Evolutionary conservation across 495 filamentous ascomycete genomes (phyloP).

Genomic region (Astrocystis sublimbata): DNA sequence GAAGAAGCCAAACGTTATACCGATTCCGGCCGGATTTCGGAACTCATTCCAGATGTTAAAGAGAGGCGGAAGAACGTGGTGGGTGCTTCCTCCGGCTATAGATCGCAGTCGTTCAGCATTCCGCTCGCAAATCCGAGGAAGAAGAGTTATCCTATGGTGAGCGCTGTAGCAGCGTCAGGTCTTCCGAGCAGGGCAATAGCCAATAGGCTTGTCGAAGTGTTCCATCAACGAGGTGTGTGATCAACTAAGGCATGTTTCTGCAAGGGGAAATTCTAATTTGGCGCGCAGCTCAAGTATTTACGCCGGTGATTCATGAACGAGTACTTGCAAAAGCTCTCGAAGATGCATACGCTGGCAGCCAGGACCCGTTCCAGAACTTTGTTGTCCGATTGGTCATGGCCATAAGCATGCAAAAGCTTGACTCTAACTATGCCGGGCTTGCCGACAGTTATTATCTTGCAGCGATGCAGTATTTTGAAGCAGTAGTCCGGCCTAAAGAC

Average conservation of each 20-base stretch:
- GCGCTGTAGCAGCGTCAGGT: conserved; percentile 65
- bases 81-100: conserved; percentile 19
- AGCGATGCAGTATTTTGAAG: conserved; percentile 77
- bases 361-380: conserved; percentile 81
- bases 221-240: conserved; percentile 72
- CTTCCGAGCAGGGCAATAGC: conserved; percentile 68
- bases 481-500: conserved; percentile 75
- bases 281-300: conserved; percentile 73
- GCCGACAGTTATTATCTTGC: conserved; percentile 91
- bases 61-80: conserved; percentile 26
- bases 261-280: conserved; percentile 11
- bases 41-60: conserved; percentile 72
- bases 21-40: conserved; percentile 79
- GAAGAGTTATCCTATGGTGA: conserved; percentile 73
- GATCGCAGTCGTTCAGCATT: conserved; percentile 42
- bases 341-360: conserved; percentile 73
- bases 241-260: neutral
- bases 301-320: conserved; percentile 82
- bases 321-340: conserved; percentile 73
- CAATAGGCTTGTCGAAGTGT: conserved; percentile 74
- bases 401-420: conserved; percentile 87
- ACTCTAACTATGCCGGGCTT: conserved; percentile 72
- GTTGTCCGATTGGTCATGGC: conserved; percentile 85
- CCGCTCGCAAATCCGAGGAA: conserved; percentile 40
- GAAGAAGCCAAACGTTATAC: conserved; percentile 89